These are phyloP conservation scores for Rhizomucor pusillus DNA, from an alignment of 371 early-diverging fungal species.

Conservation along the genomic window DNA sequence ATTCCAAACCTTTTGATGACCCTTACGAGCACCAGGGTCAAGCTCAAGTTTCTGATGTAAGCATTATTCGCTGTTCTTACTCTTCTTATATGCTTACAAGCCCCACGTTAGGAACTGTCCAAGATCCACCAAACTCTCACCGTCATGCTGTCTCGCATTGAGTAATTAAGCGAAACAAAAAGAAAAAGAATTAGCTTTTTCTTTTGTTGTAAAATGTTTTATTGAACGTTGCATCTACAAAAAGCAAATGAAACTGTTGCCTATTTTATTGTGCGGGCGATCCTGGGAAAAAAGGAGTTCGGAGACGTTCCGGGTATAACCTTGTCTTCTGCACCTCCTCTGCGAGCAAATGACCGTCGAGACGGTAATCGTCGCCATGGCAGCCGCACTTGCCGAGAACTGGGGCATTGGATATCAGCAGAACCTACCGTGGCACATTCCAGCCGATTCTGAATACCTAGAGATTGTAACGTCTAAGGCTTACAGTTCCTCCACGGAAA, in stretches of 20 bases:
- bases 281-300: too few species aligned
- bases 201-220: too few species aligned
- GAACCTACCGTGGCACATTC: slow-evolving; percentile 83
- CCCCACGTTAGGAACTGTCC: slow-evolving; percentile 18
- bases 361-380: slow-evolving; percentile 62
- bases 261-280: too few species aligned
- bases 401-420: slow-evolving; percentile 78
- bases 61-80: too few species aligned
- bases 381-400: slow-evolving; percentile 55
- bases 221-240: too few species aligned
- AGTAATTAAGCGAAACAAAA: slow-evolving; percentile 12
- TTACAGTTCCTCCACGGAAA: slow-evolving; percentile 5
- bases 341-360: slow-evolving; percentile 4
- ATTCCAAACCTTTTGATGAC: slow-evolving; percentile 11
- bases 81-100: too few species aligned
- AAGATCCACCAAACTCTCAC: slow-evolving; percentile 29
- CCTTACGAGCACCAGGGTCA: slow-evolving; percentile 42
- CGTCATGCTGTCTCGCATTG: slow-evolving; percentile 28
- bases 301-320: too few species aligned
- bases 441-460: slow-evolving; percentile 83
- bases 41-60: slow-evolving; percentile 35
- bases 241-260: too few species aligned
- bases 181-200: background rate
- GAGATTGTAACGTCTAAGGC: slow-evolving; percentile 60
- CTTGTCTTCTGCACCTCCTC: too few species aligned